Conservation (phyloP, 1,284 basidiomycete genomes). For the Naganishia cerealis region DNA sequence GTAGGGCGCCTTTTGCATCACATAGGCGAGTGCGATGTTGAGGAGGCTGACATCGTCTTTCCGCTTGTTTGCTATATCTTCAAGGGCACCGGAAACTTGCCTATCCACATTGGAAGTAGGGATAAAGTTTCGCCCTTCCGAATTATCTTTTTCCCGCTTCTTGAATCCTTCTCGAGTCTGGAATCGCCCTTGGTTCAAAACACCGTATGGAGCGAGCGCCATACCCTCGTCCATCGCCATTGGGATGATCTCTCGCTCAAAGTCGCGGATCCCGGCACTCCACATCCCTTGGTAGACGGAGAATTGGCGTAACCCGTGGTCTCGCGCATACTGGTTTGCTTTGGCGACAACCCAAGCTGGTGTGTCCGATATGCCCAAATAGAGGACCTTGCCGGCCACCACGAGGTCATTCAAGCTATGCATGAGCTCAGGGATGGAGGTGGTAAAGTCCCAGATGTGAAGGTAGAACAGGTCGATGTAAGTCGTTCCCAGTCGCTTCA, state of each 20-base stretch:
- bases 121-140: conserved; percentile 24
- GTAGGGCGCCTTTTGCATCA: conserved; percentile 37
- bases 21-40: conserved; percentile 44
- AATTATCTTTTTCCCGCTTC: conserved; percentile 17
- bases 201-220: conserved; percentile 39
- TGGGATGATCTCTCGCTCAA: conserved; percentile 62
- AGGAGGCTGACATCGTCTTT: neutral
- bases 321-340: conserved; percentile 59
- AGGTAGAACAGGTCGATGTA: conserved; percentile 55
- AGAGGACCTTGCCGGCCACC: conserved; percentile 53
- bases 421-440: conserved; percentile 56
- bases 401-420: conserved; percentile 52
- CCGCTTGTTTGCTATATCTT: conserved; percentile 6
- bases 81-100: conserved; percentile 36
- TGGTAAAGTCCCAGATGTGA: conserved; percentile 50
- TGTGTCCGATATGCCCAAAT: conserved; percentile 56
- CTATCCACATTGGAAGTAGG: conserved; percentile 32
- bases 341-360: conserved; percentile 62
- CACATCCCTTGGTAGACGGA: conserved; percentile 61
- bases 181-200: conserved; percentile 37
- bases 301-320: conserved; percentile 59
- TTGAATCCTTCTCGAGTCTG: conserved; percentile 27
- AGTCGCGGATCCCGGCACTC: conserved; percentile 55
- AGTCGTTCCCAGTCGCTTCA: conserved; percentile 54
- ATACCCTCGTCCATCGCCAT: conserved; percentile 34